Percentiles rank a stretch among this genome's conserved stretches.
Evolutionary conservation across 2,329 filamentous ascomycete genomes (phyloP).

Genomic region (Aureobasidium mangrovei): DNA sequence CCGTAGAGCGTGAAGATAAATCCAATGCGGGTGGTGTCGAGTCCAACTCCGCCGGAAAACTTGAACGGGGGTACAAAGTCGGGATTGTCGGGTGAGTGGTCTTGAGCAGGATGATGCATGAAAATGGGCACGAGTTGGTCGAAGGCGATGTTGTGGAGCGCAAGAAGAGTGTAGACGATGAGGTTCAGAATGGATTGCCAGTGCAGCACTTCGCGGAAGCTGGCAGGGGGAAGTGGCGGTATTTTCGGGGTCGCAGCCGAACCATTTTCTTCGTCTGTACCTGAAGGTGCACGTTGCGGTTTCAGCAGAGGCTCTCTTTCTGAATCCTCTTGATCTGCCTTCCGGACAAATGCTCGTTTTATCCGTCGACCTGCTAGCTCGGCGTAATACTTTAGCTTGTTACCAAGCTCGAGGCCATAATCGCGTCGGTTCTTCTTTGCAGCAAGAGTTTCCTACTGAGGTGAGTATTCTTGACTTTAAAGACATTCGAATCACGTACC

Average conservation of each 20-base stretch:
- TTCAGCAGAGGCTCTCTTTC: conserved; percentile 16
- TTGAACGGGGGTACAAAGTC: conserved; percentile 62
- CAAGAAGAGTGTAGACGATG: conserved; percentile 68
- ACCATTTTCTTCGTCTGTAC: conserved; percentile 11
- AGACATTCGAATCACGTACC: conserved; percentile 32
- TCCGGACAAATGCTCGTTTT: neutral
- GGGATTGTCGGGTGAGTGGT: conserved; percentile 42
- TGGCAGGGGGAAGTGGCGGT: conserved; percentile 25
- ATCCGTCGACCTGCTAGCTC: conserved; percentile 16
- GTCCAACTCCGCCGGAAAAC: conserved; percentile 73
- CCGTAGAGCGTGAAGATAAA: conserved; percentile 79
- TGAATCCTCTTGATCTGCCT: neutral
- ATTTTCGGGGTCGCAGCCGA: conserved; percentile 15
- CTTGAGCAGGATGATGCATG: conserved; percentile 62
- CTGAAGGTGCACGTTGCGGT: neutral
- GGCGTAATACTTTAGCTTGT: conserved; percentile 44
- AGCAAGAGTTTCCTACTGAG: conserved; percentile 63
- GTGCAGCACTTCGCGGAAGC: conserved; percentile 59
- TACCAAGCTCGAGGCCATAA: conserved; percentile 66
- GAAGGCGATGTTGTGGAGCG: conserved; percentile 72
- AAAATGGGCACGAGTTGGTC: conserved; percentile 87
- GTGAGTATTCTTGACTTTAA: conserved; percentile 9
- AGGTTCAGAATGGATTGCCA: conserved; percentile 68
- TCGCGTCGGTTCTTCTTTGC: conserved; percentile 60
- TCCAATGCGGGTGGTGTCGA: conserved; percentile 65